Evolutionary conservation across 1,284 basidiomycete species (phyloP).

Genomic region (Calocybe gambosa): DNA sequence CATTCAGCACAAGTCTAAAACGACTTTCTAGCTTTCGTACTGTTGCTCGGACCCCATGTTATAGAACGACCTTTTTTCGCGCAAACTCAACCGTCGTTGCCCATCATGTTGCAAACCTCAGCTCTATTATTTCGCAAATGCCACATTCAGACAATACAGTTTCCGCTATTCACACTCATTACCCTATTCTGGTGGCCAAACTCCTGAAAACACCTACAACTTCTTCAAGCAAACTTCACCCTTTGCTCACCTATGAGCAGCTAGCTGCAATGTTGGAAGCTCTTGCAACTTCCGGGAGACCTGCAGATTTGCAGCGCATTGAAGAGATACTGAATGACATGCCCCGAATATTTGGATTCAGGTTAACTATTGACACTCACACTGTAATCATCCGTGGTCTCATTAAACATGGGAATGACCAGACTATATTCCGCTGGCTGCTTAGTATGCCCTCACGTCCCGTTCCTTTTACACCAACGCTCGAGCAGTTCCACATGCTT

Average conservation of each 20-base stretch:
- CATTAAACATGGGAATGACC: conserved; percentile 34
- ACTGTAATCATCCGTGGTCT: conserved; percentile 40
- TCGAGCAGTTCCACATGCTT: conserved; percentile 50
- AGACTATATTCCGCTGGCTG: conserved; percentile 44
- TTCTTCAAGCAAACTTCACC: conserved; percentile 9
- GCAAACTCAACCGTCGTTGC: conserved; percentile 8
- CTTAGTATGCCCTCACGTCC: conserved; percentile 41
- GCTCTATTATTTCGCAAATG: conserved; percentile 20
- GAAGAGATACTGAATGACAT: conserved; percentile 44
- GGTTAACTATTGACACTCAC: conserved; percentile 36
- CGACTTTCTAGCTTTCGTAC: conserved; percentile 25
- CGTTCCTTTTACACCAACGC: conserved; percentile 36
- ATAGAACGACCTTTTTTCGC: conserved; percentile 11
- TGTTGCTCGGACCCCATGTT: conserved; percentile 9
- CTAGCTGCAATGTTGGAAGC: conserved; percentile 32
- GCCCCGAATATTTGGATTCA: conserved; percentile 35
- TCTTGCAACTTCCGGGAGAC: conserved; percentile 42
- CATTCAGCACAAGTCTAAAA: conserved; percentile 33
- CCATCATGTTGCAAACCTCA: conserved; percentile 6
- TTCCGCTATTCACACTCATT: conserved; percentile 30
- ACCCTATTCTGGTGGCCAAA: conserved; percentile 22
- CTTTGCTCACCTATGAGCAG: conserved; percentile 23
- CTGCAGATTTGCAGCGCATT: conserved; percentile 43
- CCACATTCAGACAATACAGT: conserved; percentile 25
- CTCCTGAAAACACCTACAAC: conserved; percentile 22